Percentiles rank a stretch among this genome's conserved stretches.
Evolutionary conservation across 1,284 basidiomycete species (phyloP).

Genomic region (Vanrija sp.): DNA sequence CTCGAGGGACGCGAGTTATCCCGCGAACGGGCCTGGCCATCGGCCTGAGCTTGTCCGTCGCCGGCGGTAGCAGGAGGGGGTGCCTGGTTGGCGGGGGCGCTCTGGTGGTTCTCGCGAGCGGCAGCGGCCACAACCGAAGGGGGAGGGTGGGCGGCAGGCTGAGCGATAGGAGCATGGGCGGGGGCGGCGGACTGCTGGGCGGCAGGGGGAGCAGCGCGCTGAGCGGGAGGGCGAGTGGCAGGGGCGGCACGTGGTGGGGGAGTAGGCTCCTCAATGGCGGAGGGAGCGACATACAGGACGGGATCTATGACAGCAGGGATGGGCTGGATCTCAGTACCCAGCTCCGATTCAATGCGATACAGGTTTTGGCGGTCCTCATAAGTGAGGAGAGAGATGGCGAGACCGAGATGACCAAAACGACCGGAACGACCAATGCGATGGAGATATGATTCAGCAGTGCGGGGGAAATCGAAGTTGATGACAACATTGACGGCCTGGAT

Average conservation of each 20-base stretch:
- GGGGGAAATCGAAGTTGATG: constrained; percentile 99
- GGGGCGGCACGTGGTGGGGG: constrained; percentile 13
- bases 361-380: constrained; percentile 97
- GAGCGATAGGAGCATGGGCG: constrained; percentile 3
- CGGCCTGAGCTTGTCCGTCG: constrained; percentile 1
- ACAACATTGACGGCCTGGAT: constrained; percentile 99
- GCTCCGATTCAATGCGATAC: constrained; percentile 95
- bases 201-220: constrained; percentile 1
- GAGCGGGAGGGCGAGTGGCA: constrained; percentile 15
- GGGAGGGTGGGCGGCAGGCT: constrained; percentile 10
- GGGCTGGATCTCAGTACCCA: constrained; percentile 95
- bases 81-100: no score
- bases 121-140: not conserved
- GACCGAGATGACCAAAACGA: constrained; percentile 92
- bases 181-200: constrained; percentile 3
- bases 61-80: no score
- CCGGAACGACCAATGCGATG: constrained; percentile 88
- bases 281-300: constrained; percentile 77
- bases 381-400: constrained; percentile 94
- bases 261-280: constrained; percentile 25
- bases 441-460: constrained; percentile 96
- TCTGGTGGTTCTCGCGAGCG: not conserved
- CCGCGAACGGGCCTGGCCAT: constrained; percentile 3
- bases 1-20: constrained; percentile 12
- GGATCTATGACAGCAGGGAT: constrained; percentile 90